Base-by-base conservation (phyloP, 768 basidiomycete genomes). In the Imleria badia region DNA sequence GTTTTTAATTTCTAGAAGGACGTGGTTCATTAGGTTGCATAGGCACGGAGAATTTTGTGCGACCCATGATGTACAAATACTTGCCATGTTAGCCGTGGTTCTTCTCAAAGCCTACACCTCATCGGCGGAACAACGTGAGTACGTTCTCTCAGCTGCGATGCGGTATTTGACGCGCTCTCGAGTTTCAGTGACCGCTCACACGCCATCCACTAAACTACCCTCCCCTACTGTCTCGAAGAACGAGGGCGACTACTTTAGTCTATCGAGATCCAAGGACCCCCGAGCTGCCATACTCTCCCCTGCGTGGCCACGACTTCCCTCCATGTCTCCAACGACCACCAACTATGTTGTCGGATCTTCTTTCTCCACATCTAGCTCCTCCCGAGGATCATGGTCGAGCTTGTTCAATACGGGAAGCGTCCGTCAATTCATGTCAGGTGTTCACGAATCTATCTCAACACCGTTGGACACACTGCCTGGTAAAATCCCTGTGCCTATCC, bases 331-430 rank as follows among this genome's bases (percentile, higher is more conserved):
- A 6, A 77, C 77, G 1, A 61, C 76, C 12, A 67, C 70, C 19
- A 73, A 68, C 11, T 66, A 73, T 3, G 68, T 73, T 5, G 66
- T 78, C 3, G 62, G 19, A 9, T 69, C 78, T 1, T 75, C 79
- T 1, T 61, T 81, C 38, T 72, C 78, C 42, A 74, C 82, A 0
- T 84, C 85, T 0, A 79, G 72, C 43, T 84, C 87, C 4, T 90
- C 90, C 3, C 78, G 84, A 41, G 88, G 84, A 10, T 90, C 91
- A 0, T 92, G 91, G 91, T 87, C 89, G 0, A 91, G 84, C 62
- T 64, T 92, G 12, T 88, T 90, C 66, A 86, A 83, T 55, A 73
- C 87, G 1, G 81, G 81, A 17, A 80, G 76, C 40, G 75, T 91
- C 71, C 78, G 86, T 26, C 86, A 89, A 52, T 81, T 91, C 54